Percentiles rank a stretch among this genome's conserved stretches.
phyloP scores from a whole-genome alignment of 768 basidiomycete genomes.

The Ephemerocybe angulata region DNA sequence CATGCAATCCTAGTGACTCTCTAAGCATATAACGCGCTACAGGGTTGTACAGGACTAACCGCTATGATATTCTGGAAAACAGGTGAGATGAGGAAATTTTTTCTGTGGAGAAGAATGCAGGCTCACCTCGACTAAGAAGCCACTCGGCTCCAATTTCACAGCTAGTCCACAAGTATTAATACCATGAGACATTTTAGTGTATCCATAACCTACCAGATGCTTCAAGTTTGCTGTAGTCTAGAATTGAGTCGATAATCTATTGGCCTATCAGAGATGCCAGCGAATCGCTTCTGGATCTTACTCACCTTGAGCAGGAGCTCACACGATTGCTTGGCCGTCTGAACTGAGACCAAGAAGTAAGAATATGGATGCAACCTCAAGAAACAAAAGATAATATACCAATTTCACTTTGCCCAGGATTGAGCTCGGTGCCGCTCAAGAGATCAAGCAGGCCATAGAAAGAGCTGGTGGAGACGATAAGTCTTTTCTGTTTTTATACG shows the following conservation, averaged over 20 bases:
- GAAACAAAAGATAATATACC: conserved; percentile 33
- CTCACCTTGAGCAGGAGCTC: conserved; percentile 65
- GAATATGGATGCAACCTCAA: background rate
- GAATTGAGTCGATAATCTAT: conserved; percentile 74
- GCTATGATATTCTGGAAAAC: conserved; percentile 56
- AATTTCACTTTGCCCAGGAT: conserved; percentile 66
- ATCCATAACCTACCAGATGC: conserved; percentile 49
- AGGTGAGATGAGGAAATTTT: background rate
- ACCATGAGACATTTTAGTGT: background rate
- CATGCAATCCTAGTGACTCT: conserved; percentile 58
- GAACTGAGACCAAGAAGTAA: conserved; percentile 37
- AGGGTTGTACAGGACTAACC: conserved; percentile 31
- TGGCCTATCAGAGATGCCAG: background rate
- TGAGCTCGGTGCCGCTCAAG: conserved; percentile 67
- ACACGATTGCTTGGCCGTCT: conserved; percentile 77
- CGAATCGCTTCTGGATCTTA: background rate
- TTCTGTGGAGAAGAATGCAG: background rate
- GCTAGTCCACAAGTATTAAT: conserved; percentile 36
- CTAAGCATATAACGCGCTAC: conserved; percentile 4
- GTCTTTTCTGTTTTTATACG: conserved; percentile 3
- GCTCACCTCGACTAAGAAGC: conserved; percentile 61
- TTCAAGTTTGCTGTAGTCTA: conserved; percentile 79
- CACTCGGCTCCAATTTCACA: conserved; percentile 64
- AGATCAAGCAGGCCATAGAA: conserved; percentile 76
- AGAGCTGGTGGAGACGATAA: conserved; percentile 37